Percentiles rank a stretch among this genome's conserved stretches.
Evolutionary conservation across 345 rosid genomes (phyloP).

Genomic region (Salix udensis): DNA sequence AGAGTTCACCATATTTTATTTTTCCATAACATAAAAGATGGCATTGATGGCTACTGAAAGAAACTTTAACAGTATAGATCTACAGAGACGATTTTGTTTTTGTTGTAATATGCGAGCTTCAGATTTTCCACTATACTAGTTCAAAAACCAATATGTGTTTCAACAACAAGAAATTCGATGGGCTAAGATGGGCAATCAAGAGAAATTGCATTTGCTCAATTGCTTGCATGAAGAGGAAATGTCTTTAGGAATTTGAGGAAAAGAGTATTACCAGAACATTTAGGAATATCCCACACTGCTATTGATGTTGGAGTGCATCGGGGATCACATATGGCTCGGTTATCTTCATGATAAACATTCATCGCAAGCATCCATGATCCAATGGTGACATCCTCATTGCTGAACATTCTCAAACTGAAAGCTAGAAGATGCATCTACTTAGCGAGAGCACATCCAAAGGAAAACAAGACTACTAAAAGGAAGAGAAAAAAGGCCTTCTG

Average conservation of each 20-base stretch:
- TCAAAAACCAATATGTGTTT: not conserved
- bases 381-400: conserved; percentile 84
- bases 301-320: conserved; percentile 66
- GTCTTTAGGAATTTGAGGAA: not conserved
- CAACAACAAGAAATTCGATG: not conserved
- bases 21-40: not conserved
- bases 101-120: not conserved
- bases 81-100: not conserved
- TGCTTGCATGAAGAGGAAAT: not conserved
- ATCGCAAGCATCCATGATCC: conserved; percentile 94
- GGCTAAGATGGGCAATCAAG: not conserved
- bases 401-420: conserved; percentile 78
- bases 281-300: conserved; percentile 88
- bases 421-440: not conserved
- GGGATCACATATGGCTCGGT: conserved; percentile 72
- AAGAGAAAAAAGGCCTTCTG: not conserved
- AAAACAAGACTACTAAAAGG: not conserved
- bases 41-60: not conserved
- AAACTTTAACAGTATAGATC: not conserved
- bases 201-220: not conserved
- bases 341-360: conserved; percentile 76
- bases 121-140: not conserved
- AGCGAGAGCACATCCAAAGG: conserved; percentile 9
- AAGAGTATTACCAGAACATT: conserved; percentile 62
- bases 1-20: too few relatives aligned